A percentile compares a stretch with the other conserved stretches of the same genome.
These are phyloP conservation scores for Gastrolobium bilobum DNA, from an alignment of 306 rosid species.

Conservation along the genomic window DNA sequence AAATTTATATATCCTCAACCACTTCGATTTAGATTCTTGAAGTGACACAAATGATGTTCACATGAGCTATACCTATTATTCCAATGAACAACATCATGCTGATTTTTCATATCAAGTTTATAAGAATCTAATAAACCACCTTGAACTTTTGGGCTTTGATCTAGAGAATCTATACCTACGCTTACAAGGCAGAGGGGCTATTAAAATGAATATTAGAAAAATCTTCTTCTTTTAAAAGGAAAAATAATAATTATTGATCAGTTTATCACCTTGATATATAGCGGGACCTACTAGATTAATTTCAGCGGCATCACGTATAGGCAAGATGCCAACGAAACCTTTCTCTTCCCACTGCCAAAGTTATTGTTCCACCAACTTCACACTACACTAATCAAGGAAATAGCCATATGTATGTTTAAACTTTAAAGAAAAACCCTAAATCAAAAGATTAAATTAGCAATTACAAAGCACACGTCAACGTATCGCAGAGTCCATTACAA, in stretches of 20 bases:
- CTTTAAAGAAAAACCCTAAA: conserved; percentile 35
- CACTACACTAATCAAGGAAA: conserved; percentile 64
- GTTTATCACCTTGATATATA: conserved; percentile 72
- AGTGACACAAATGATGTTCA: conserved; percentile 21
- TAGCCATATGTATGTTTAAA: conserved; percentile 2
- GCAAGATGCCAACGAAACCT: conserved; percentile 95
- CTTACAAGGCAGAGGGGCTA: background rate
- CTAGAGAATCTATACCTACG: conserved; percentile 72
- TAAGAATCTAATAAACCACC: conserved; percentile 69
- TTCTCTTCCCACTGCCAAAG: conserved; percentile 99
- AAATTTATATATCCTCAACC: no score
- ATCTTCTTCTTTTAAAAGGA: background rate
- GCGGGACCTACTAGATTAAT: conserved; percentile 62
- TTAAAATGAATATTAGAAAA: conserved; percentile 13
- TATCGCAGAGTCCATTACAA: conserved; percentile 22
- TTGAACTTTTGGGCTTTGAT: conserved; percentile 75
- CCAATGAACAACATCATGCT: conserved; percentile 91
- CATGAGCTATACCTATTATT: conserved; percentile 72
- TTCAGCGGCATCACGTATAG: conserved; percentile 92
- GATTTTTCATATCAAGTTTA: conserved; percentile 77
- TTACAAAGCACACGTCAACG: background rate
- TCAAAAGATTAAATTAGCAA: background rate
- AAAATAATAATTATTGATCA: background rate
- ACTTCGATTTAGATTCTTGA: conserved; percentile 10
- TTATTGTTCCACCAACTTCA: conserved; percentile 98